Base-by-base conservation (phyloP, 768 basidiomycete species). In the Phaffia australis region DNA sequence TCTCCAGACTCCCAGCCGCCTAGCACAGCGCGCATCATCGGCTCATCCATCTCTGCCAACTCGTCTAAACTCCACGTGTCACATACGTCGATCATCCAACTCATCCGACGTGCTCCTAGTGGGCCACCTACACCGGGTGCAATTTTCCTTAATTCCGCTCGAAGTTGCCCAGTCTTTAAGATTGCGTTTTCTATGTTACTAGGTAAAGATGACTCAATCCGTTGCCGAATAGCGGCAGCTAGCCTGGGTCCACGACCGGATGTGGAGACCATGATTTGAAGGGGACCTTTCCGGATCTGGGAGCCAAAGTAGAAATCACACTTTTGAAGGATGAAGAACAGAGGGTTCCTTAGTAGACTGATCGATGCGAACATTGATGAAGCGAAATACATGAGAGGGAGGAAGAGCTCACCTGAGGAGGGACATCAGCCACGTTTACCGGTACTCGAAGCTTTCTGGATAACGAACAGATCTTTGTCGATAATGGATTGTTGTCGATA, bases 291-390 rank as follows among this genome's bases (percentile, higher is more conserved):
- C 35, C 89, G 85, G 68, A 97, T 84, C 75, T 90, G 88, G 3
- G 89, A 87, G 59, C 95, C 95, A 78, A 98, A 99, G 80, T 93
- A 98, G 74, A 99, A 99, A 77, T 99, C 94, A 80, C 95, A 99
- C 52, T 85, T 83, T 54, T 88, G 84, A 19, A 3, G 8, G 23
- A 32, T 9, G 19, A 46, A 32, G 27, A 21, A 35, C n/a, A n/a
- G n/a, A n/a, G n/a, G n/a, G 19, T 23, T 23, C 15, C 27, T n/a
- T 9, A 42, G 30, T 21, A 35, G 58, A 8, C n/a, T 18, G 3
- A 16, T 23, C 35, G 8, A 60, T 21, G 16, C 3, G 23, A 60
- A 60, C 42, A 23, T 18, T 21, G 32, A 15, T 18, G 56, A 32
- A 19, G 30, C 3, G 8, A 27, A 54, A 4, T 8, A 57, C 6